A percentile compares a stretch with the other conserved stretches of the same genome.
These are phyloP conservation scores for Vitis rotundifolia DNA, from an alignment of 164 flowering plant genomes.

Conservation along the genomic window DNA sequence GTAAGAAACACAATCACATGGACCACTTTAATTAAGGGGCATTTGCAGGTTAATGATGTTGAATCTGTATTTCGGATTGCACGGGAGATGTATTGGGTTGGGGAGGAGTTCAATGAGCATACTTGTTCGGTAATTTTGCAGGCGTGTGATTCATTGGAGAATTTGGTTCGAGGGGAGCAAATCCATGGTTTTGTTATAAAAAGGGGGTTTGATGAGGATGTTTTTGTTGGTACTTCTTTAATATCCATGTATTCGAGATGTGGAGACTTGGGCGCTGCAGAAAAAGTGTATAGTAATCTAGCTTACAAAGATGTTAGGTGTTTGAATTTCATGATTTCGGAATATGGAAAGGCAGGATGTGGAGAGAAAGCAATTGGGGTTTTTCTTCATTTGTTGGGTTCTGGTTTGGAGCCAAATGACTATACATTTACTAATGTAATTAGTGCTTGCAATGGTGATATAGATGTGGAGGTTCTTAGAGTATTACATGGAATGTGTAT, in stretches of 20 bases:
- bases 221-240: constrained; percentile 33
- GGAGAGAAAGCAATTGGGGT: constrained; percentile 21
- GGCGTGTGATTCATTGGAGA: constrained; percentile 17
- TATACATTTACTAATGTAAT: constrained; percentile 36
- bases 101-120: constrained; percentile 30
- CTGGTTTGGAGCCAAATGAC: constrained; percentile 31
- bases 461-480: constrained; percentile 17
- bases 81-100: constrained; percentile 19
- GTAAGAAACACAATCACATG: constrained; percentile 34
- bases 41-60: constrained; percentile 19
- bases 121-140: constrained; percentile 32
- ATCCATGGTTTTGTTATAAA: constrained; percentile 31
- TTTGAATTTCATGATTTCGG: constrained; percentile 36
- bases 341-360: constrained; percentile 27
- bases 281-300: constrained; percentile 20
- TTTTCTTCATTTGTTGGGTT: constrained; percentile 20
- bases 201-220: constrained; percentile 30
- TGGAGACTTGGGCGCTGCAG: constrained; percentile 29
- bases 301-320: constrained; percentile 27
- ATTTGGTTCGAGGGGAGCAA: constrained; percentile 25
- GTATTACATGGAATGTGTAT: constrained; percentile 31
- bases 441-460: constrained; percentile 21
- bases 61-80: constrained; percentile 26
- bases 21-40: constrained; percentile 40
- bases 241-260: constrained; percentile 28